phyloP scores from a whole-genome alignment of 2,329 filamentous ascomycete species.

The Talaromyces sp. region DNA sequence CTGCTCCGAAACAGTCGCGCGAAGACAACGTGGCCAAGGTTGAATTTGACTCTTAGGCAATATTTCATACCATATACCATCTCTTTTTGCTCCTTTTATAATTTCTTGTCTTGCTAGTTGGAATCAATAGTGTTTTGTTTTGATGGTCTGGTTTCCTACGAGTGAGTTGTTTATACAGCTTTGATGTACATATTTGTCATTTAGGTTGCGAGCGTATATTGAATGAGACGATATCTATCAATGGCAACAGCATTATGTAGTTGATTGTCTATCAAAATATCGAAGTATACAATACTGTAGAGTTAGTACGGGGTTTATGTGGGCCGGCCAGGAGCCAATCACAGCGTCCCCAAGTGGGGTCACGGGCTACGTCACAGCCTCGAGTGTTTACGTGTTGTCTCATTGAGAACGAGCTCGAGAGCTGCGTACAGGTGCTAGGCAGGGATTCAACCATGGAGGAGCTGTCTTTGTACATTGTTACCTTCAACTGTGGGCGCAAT shows the following conservation, averaged over 20 bases:
- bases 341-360: background rate
- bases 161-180: background rate
- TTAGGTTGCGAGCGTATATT: background rate
- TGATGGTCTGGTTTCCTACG: background rate
- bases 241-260: background rate
- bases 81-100: background rate
- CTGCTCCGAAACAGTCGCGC: background rate
- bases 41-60: conserved; percentile 10
- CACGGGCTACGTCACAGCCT: background rate
- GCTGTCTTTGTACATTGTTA: conserved; percentile 70
- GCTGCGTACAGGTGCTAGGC: background rate
- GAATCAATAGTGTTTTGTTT: background rate
- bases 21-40: conserved; percentile 7
- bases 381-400: background rate
- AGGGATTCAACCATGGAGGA: conserved; percentile 33
- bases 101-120: background rate
- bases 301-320: too few relatives aligned
- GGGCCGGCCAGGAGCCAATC: background rate
- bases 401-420: background rate
- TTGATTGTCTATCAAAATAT: background rate
- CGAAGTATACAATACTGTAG: background rate
- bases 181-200: conserved; percentile 1
- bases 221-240: background rate
- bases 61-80: background rate
- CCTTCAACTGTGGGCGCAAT: conserved; percentile 80